A percentile compares a stretch with the other conserved stretches of the same genome.
These are phyloP conservation scores for Sclerotinia glacialis DNA, from an alignment of 2,329 filamentous ascomycete species.

Conservation along the genomic window DNA sequence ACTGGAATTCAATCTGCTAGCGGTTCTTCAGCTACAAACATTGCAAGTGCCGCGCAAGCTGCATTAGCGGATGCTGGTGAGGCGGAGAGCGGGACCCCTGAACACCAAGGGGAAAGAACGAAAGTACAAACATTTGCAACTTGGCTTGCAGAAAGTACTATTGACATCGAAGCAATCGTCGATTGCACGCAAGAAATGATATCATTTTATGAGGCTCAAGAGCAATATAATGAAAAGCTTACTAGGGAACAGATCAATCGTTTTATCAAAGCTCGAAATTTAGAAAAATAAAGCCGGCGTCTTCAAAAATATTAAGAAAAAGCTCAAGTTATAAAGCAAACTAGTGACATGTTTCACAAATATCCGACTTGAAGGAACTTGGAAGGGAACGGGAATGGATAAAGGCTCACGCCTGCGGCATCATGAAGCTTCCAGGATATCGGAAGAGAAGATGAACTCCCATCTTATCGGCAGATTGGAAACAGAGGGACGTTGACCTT, in stretches of 20 bases:
- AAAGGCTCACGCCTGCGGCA: neutral
- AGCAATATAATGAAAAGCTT: conserved; percentile 42
- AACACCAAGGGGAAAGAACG: conserved; percentile 31
- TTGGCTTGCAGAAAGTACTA: conserved; percentile 67
- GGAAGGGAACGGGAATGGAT: neutral
- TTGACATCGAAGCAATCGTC: conserved; percentile 66
- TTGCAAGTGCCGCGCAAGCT: conserved; percentile 39
- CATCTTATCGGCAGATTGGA: neutral
- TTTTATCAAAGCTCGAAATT: conserved; percentile 40
- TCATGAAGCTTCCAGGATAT: neutral
- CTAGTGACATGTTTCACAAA: neutral
- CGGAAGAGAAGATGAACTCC: neutral
- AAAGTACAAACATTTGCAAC: conserved; percentile 55
- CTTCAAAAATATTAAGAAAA: neutral
- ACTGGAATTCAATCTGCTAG: conserved; percentile 45
- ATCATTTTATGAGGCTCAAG: conserved; percentile 60
- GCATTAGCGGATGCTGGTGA: conserved; percentile 37
- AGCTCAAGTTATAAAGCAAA: neutral
- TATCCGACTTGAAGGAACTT: neutral
- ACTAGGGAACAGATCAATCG: conserved; percentile 41
- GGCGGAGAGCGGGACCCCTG: conserved; percentile 28
- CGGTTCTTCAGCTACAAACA: conserved; percentile 37
- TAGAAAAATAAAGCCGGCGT: conserved; percentile 37
- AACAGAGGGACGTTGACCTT: neutral
- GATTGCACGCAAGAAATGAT: conserved; percentile 72